Evolutionary conservation across 306 rosid species (phyloP), one percentile per base, ranked within the genome.

Genomic region (Morella rubra): DNA sequence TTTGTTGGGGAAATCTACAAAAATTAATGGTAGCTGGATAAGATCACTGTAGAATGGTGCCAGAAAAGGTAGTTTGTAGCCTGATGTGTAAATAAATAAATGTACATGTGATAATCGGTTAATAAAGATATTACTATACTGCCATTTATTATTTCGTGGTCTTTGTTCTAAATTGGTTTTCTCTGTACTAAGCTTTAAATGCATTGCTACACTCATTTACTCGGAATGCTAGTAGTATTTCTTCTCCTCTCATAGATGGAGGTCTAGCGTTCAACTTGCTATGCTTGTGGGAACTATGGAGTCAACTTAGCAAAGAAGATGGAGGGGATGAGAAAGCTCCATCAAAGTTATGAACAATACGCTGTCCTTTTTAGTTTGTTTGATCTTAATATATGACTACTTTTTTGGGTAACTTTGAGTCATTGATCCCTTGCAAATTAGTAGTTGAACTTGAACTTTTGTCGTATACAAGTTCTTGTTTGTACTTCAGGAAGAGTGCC

Each of bases 51-150:
- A 42, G 65, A 68, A 27, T 50, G 71, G 12, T 60, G 42, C 47
- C 40, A 46, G 56, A 50, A 50, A 42, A 51, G 45, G 24, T 50
- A 2, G 40, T 19, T 60, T 45, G 37, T 44, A 24, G 51, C 22
- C 69, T 65, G 16, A 45, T 18, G 41, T 62, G 44, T 14, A 59
- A 8, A 3, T 14, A 59, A 8, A 3, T 8, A 61, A 44, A 18
- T 76, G 84, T 81, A 37, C 45, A 76, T 64, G 45, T 18, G 32
- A n/a, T 42, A 45, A 20, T 61, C 65, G 2, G 10, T 19, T 55
- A 14, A 32, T 20, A 54, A 68, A 73, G 61, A 37, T 42, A 32
- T 60, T 42, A 44, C 12, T 66, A 42, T 51, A 27, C 62, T 20
- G 37, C 41, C 46, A 20, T 51, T 79, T 37, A 49, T 65, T 53